Evolutionary conservation across 352 stramenopile genomes (phyloP), one percentile per base, ranked within the genome.

Genomic region (Poterioochromonas sp.): DNA sequence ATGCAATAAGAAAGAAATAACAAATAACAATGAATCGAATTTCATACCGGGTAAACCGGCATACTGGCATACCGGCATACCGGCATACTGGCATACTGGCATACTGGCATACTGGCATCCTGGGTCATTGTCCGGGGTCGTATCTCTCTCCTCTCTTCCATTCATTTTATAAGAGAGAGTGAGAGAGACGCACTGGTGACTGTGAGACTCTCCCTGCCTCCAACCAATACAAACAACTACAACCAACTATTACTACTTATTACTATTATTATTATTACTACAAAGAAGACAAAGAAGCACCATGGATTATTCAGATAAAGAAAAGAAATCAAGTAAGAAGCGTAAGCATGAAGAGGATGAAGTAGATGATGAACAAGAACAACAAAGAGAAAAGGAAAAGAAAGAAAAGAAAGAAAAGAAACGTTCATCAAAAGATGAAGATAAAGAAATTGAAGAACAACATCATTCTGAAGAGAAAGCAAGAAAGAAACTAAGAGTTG

Each of bases 381-480:
- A 8, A 41, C 15, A 53, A 76, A 68, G 11, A 76, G 68, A 18
- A 53, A 68, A 76, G 35, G 68, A 76, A 76, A 68, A 76, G 53
- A 32, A 76, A 76, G 68, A 76, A 26, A 49, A 76, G 53, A 68
- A 58, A 26, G 37, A 76, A 41, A 37, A 41, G 53, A 68, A 26
- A n/a, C 35, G 26, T 26, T 26, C 35, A 71, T 15, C 35, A 71
- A 26, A 41, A 76, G 68, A 41, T n/a, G 37, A 76, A 41, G n/a
- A 53, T 37, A 37, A 49, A 53, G 68, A 76, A 76, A 37, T 32
- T 15, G 15, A 70, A 20, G 11, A 70, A 70, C 22, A 20, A n/a
- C n/a, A 70, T 40, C 11, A 70, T 22, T 11, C 11, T 40, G 40
- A 70, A 49, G 40, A 70, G 62, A 70, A 70, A 49, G 11, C 35